Evolutionary conservation across 805 yeast species (phyloP), one percentile per base, ranked within the genome.

Genomic region (Cyberlindnera maritima): DNA sequence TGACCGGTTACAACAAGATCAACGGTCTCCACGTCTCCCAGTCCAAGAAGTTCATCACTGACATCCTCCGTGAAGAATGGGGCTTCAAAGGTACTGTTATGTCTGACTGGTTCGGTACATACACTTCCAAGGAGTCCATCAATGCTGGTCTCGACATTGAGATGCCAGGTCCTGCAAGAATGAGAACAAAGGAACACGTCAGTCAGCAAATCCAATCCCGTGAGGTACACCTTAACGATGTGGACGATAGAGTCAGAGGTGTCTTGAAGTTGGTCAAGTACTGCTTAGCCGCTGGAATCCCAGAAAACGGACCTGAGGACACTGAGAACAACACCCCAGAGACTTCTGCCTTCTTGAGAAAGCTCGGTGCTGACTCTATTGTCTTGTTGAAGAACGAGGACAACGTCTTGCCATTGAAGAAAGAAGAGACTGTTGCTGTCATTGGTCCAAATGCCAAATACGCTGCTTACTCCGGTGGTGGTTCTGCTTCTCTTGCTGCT

Each of bases 91-190:
- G 85, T 34, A 58, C 72, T 36, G 60, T 72, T 23, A 77, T 81
- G 80, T 73, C 80, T 21, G 86, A 81, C 63, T 81, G 85, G 85
- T 72, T 59, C 56, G 86, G 85, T n/a, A 69, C 71, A 10, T 79
- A 74, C 57, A 68, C 80, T 12, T 64, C 66, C 41, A 67, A 65
- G 39, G 72, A 67, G 39, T 56, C 81, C 9, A 59, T 79, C 36
- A 68, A 72, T 28, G 77, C 78, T 23, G 85, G 85, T 3, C 65
- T 81, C 43, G 81, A 79, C 57, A 62, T 81, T 53, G 86, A 81
- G 60, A 77, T 79, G 82, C 87, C 87, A 0, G 86, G 86, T 23
- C 76, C 79, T 11, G 64, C 81, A 4, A 63, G 72, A 43, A 71
- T 81, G 63, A 64, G 73, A 52, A 61, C 60, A 0, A 57, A 61